Conservation (phyloP, 495 filamentous ascomycete species). For the Penicillium desertorum region DNA sequence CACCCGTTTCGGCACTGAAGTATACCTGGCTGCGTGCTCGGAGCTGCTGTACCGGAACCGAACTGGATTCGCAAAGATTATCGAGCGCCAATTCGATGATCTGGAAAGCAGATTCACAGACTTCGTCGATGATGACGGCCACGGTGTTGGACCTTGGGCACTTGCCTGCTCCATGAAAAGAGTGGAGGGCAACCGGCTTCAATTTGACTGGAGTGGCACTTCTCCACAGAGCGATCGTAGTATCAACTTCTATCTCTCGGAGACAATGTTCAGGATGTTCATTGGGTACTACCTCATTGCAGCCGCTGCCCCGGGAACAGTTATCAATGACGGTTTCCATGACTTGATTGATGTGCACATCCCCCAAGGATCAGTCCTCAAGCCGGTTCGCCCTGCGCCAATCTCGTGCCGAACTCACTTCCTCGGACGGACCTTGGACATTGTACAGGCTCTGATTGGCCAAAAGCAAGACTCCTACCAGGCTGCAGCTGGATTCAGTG, state of each 20-base stretch:
- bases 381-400: slow-evolving; percentile 49
- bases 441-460: slow-evolving; percentile 51
- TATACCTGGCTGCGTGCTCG: slow-evolving; percentile 45
- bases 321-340: slow-evolving; percentile 51
- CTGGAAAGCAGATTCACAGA: slow-evolving; percentile 47
- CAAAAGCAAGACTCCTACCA: slow-evolving; percentile 48
- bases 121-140: slow-evolving; percentile 54
- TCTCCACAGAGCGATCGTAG: slow-evolving; percentile 48
- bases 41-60: slow-evolving; percentile 48
- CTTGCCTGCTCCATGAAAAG: slow-evolving; percentile 50
- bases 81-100: slow-evolving; percentile 46
- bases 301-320: slow-evolving; percentile 45
- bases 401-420: slow-evolving; percentile 52
- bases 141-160: slow-evolving; percentile 49
- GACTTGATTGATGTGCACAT: slow-evolving; percentile 50
- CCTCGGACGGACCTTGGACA: slow-evolving; percentile 46
- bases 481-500: slow-evolving; percentile 51
- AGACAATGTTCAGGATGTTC: slow-evolving; percentile 56
- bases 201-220: slow-evolving; percentile 49
- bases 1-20: slow-evolving; percentile 42
- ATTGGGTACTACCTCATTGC: slow-evolving; percentile 51
- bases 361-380: slow-evolving; percentile 45
- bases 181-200: slow-evolving; percentile 33
- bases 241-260: slow-evolving; percentile 52
- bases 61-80: slow-evolving; percentile 43